Conservation (phyloP, 1,139 yeast species). For the Pichia sp. region DNA sequence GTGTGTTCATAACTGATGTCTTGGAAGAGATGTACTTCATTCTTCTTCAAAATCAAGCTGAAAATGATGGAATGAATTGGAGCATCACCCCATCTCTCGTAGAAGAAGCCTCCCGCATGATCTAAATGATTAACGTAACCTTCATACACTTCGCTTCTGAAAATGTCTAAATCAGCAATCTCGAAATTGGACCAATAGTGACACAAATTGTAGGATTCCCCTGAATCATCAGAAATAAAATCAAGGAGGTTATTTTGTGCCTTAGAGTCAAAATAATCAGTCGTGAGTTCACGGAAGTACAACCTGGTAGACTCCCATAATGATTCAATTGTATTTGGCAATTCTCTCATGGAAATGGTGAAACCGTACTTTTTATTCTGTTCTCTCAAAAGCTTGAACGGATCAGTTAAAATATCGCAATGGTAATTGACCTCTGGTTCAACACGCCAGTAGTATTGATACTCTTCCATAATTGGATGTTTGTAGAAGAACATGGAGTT, state of each 20-base stretch:
- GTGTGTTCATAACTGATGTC: constrained; percentile 54
- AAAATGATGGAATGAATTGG: constrained; percentile 57
- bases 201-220: constrained; percentile 44
- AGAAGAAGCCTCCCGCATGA: constrained; percentile 50
- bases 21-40: constrained; percentile 46
- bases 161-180: constrained; percentile 46
- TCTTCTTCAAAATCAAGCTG: constrained; percentile 38
- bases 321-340: constrained; percentile 42
- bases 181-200: constrained; percentile 63
- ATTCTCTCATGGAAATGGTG: constrained; percentile 47
- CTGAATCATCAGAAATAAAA: constrained; percentile 44
- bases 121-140: constrained; percentile 46
- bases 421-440: constrained; percentile 49
- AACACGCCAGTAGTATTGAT: constrained; percentile 49
- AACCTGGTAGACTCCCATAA: constrained; percentile 35
- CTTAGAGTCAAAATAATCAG: constrained; percentile 5
- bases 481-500: constrained; percentile 49
- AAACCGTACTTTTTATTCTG: constrained; percentile 46
- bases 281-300: constrained; percentile 39
- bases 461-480: constrained; percentile 29
- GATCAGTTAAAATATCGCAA: constrained; percentile 49
- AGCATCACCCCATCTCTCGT: constrained; percentile 65
- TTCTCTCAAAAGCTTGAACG: constrained; percentile 45
- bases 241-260: constrained; percentile 46
- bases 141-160: constrained; percentile 41